A percentile compares a stretch with the other conserved stretches of the same genome.
Conservation (phyloP, 345 rosid species). For the Iberis pinnata region DNA sequence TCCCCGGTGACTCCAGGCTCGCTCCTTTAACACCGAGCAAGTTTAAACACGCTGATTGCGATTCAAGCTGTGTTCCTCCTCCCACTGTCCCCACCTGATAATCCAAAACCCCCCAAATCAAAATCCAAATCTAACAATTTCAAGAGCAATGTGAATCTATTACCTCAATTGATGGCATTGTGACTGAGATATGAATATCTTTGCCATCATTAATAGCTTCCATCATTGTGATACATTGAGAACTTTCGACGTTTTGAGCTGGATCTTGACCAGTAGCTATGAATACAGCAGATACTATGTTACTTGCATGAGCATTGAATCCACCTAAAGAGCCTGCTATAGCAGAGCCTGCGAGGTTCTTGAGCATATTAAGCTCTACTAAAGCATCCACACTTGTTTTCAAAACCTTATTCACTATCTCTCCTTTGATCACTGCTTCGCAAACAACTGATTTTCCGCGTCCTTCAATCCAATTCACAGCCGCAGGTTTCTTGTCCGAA, state of each 20-base stretch:
- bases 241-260: constrained; percentile 82
- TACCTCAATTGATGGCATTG: constrained; percentile 80
- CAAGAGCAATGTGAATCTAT: no score
- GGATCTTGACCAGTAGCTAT: constrained; percentile 94
- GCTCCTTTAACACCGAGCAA: constrained; percentile 77
- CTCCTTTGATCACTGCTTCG: constrained; percentile 74
- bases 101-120: no score
- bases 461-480: constrained; percentile 92
- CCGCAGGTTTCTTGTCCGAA: constrained; percentile 90
- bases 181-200: constrained; percentile 72
- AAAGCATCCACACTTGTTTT: constrained; percentile 66
- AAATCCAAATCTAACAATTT: no score
- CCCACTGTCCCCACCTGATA: constrained; percentile 67
- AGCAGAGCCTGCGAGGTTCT: constrained; percentile 81
- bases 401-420: constrained; percentile 62
- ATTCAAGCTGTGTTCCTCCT: constrained; percentile 85
- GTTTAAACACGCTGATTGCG: constrained; percentile 81
- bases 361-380: constrained; percentile 77
- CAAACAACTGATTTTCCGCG: constrained; percentile 87
- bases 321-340: constrained; percentile 85
- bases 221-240: constrained; percentile 92
- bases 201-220: constrained; percentile 70
- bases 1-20: constrained; percentile 55
- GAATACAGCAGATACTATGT: constrained; percentile 74
- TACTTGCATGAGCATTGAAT: constrained; percentile 84